Evolutionary conservation across 2,329 filamentous ascomycete species (phyloP), one percentile per base, ranked within the genome.

Genomic region (Periconia sp.): DNA sequence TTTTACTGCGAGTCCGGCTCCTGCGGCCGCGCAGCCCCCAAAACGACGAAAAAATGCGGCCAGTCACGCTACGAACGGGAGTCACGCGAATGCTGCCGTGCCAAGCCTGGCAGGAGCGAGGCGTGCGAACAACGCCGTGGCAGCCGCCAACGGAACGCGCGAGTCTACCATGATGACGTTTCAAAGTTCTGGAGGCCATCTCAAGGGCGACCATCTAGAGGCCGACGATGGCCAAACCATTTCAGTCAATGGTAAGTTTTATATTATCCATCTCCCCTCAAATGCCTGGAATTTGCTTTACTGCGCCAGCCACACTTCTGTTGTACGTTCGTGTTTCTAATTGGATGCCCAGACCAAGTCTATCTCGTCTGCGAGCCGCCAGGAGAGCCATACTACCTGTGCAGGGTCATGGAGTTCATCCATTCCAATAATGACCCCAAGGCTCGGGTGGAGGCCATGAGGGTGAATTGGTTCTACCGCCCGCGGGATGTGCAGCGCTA

Each of bases 401-500:
- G 89, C 52, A 89, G 94, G 59, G 94, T 99, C 69, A 99, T 99
- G 94, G 92, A 99, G 70, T 97, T 97, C 68, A 77, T 96, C 59
- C 90, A 95, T 64, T 76, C 80, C 63, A 84, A 92, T 60, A 90
- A 68, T 36, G 70, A 92, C 64, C 73, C 78, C 24, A 79, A 78
- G 40, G 82, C 84, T 46, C 86, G 88, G 1, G 85, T 99, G 52
- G 92, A 96, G 66, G 85, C 89, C 29, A 73, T 99, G 61, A 87
- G 92, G 57, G 88, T 97, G 65, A 99, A 99, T 74, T 99, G 94
- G 94, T 96, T 92, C 73, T 97, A 97, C 71, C 85, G 94, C 28
- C 92, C 94, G 43, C 91, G 94, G 71, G 94, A 99, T 73, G 95
- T 97, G 65, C 89, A 89, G 56, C 89, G 92, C 58, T 94, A 92